phyloP scores from a whole-genome alignment of 129 eudicot genomes.

The Flaveria brownii region DNA sequence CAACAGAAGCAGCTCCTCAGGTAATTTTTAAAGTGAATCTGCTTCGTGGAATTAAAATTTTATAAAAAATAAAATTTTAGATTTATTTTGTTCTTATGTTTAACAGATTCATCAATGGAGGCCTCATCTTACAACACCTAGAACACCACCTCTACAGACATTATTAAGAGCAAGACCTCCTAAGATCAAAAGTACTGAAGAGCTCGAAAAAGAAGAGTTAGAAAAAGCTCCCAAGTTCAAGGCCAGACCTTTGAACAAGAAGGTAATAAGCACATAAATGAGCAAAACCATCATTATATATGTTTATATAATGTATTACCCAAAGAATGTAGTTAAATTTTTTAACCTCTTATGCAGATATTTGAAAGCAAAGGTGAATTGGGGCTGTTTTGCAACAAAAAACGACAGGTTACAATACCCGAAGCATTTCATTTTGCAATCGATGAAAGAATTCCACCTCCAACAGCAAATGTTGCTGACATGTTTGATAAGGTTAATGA shows the following conservation, averaged over 20 bases:
- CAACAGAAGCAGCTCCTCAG: conserved; percentile 61
- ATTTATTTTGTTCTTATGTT: conserved; percentile 7
- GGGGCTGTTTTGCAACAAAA: conserved; percentile 79
- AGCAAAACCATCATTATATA: neutral
- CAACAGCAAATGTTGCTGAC: conserved; percentile 55
- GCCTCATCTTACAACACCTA: conserved; percentile 75
- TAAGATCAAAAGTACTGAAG: conserved; percentile 61
- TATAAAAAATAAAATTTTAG: neutral
- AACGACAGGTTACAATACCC: conserved; percentile 79
- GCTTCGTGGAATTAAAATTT: neutral
- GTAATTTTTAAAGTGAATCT: conserved; percentile 21
- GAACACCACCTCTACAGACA: conserved; percentile 72
- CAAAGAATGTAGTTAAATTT: neutral
- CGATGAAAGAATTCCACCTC: conserved; percentile 80
- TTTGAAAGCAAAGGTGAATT: conserved; percentile 89
- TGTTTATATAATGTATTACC: too few species aligned
- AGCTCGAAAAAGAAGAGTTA: conserved; percentile 76
- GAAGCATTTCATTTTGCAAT: conserved; percentile 83
- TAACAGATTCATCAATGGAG: conserved; percentile 65
- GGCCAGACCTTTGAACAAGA: conserved; percentile 92
- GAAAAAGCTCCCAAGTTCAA: conserved; percentile 88
- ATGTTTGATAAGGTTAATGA: conserved; percentile 74
- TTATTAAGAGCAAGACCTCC: conserved; percentile 83
- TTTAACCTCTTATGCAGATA: conserved; percentile 43
- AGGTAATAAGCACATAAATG: conserved; percentile 43